These are phyloP conservation scores for Aspergillus sp. DNA, from an alignment of 2,329 filamentous ascomycete species.

Conservation along the genomic window DNA sequence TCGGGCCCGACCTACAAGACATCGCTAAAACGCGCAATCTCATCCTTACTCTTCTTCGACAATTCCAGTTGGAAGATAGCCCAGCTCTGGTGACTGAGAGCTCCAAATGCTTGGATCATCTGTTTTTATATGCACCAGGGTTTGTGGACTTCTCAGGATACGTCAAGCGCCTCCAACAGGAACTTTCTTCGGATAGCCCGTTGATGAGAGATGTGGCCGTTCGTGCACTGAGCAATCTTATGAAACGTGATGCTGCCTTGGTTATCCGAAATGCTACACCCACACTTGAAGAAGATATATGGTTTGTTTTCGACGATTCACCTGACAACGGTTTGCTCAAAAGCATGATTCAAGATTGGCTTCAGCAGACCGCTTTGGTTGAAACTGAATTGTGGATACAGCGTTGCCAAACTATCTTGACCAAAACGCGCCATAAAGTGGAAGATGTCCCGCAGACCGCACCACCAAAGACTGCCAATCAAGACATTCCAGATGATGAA, in stretches of 20 bases:
- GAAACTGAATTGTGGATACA: constrained; percentile 84
- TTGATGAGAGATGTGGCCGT: constrained; percentile 75
- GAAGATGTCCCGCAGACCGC: constrained; percentile 44
- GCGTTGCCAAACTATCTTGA: constrained; percentile 81
- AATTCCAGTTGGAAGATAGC: constrained; percentile 74
- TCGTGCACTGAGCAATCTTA: constrained; percentile 86
- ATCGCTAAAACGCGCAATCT: constrained; percentile 86
- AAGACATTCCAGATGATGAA: constrained; percentile 93
- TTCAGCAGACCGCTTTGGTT: constrained; percentile 78
- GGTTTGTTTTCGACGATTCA: constrained; percentile 76
- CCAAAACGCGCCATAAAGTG: constrained; percentile 71
- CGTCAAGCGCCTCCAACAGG: constrained; percentile 73
- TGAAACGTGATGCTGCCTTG: constrained; percentile 84
- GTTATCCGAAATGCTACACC: constrained; percentile 71
- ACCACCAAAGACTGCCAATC: constrained; percentile 41
- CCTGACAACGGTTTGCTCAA: constrained; percentile 75
- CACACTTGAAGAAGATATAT: constrained; percentile 84
- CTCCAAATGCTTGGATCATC: constrained; percentile 79
- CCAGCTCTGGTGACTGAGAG: constrained; percentile 69
- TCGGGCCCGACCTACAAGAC: constrained; percentile 92
- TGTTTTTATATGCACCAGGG: constrained; percentile 85
- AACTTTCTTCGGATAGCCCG: constrained; percentile 64
- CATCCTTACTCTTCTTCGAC: constrained; percentile 77
- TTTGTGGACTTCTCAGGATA: constrained; percentile 82
- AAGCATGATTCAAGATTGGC: constrained; percentile 87